Conservation (phyloP, 2,329 filamentous ascomycete species). For the Grosmannia huntii region DNA sequence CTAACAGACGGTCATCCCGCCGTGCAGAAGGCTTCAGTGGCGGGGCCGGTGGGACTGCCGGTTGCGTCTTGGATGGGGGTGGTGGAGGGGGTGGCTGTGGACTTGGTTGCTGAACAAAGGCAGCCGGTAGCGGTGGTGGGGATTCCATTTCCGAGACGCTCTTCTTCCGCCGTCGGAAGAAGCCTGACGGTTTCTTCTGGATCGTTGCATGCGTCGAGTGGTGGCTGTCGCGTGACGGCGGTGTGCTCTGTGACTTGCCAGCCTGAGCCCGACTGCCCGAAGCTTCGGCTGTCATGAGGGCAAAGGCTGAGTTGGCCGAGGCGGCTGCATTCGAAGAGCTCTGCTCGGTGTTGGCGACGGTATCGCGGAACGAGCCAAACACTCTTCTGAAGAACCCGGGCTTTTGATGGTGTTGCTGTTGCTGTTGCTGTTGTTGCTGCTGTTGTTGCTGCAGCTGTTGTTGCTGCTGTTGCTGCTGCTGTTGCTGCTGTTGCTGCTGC, state of each 20-base stretch:
- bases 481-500: slow-evolving; percentile 1
- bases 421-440: slow-evolving; percentile 29
- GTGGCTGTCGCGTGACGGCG: slow-evolving; percentile 39
- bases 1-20: slow-evolving; percentile 16
- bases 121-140: slow-evolving; percentile 44
- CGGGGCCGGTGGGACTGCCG: slow-evolving; percentile 23
- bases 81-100: slow-evolving; percentile 15
- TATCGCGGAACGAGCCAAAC: slow-evolving; percentile 61
- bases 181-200: slow-evolving; percentile 86
- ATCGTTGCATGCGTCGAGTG: slow-evolving; percentile 36
- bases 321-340: slow-evolving; percentile 11
- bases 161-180: slow-evolving; percentile 90
- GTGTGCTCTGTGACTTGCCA: slow-evolving; percentile 34
- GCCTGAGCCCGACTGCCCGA: slow-evolving; percentile 21
- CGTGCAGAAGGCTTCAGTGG: slow-evolving; percentile 21
- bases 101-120: slow-evolving; percentile 13
- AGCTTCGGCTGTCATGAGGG: slow-evolving; percentile 21
- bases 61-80: slow-evolving; percentile 19
- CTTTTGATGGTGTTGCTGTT: slow-evolving; percentile 27
- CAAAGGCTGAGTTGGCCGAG: slow-evolving; percentile 15
- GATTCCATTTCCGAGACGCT: slow-evolving; percentile 55
- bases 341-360: slow-evolving; percentile 13
- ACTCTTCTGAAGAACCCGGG: slow-evolving; percentile 84
- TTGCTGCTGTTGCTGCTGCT: not conserved
- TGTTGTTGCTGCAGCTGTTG: not conserved